Evolutionary conservation across 805 yeast genomes (phyloP), one percentile per base, ranked within the genome.

Genomic region (Saccharomyces mikatae): DNA sequence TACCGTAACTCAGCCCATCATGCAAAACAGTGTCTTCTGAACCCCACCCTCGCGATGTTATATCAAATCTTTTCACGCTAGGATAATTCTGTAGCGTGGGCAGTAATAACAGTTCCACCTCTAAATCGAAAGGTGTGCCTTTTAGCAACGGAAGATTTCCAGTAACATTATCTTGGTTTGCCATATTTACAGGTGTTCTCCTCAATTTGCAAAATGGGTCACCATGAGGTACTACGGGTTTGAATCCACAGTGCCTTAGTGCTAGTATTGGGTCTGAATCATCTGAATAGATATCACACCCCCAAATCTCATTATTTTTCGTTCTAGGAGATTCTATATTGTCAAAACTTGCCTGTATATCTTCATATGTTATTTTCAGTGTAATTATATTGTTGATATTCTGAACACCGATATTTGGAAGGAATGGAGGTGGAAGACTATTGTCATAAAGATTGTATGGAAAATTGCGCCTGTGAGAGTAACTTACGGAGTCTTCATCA

Each of bases 281-380:
- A 69, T 94, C 98, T 0, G 97, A 88, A 69, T 92, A 94, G 0
- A 94, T 75, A 47, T 91, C 96, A 1, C 91, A 80, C 1, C 99
- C 99, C 98, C 98, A 92, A 1, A 90, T 58, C 48, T 79, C 77
- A 51, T 82, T 72, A 30, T 85, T 80, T 36, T 61, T 63, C 13
- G 72, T 74, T 51, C 81, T 75, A 30, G 72, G 74, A 51, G 74
- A 74, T 41, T 70, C 62, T 46, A 74, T 71, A 6, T 70, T 62
- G n/a, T 60, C 54, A 49, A 79, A 65, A 60, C 71, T 76, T 21
- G 54, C 41, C 11, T 52, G 44, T 1, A 50, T 41, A 46, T 66
- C 65, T 46, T 63, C 66, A 54, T 58, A 57, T 1, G 53, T 49
- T 8, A 69, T 58, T 17, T 58, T 55, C 3, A 69, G 56, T 3